A percentile compares a stretch with the other conserved stretches of the same genome.
Conservation (phyloP, 2,329 filamentous ascomycete species). For the Drechslerella stenobrocha region DNA sequence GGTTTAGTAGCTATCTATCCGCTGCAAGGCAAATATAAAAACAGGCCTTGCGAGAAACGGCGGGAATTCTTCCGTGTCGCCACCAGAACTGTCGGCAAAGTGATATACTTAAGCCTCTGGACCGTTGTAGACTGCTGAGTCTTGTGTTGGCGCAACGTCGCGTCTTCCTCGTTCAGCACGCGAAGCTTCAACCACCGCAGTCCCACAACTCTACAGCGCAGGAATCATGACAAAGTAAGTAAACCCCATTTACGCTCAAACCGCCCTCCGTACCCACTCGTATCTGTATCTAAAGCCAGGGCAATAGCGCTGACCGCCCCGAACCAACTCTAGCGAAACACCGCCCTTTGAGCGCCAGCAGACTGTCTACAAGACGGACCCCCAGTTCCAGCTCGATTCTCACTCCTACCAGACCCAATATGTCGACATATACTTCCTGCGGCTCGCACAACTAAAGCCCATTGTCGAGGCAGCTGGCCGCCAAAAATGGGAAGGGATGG, state of each 20-base stretch:
- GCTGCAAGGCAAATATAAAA: too few species aligned
- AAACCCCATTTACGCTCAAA: not conserved
- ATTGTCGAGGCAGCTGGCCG: conserved; percentile 73
- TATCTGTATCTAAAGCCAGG: not conserved
- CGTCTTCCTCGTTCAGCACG: too few species aligned
- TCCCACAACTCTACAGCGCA: not conserved
- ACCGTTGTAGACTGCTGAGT: too few species aligned
- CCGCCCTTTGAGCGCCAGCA: conserved; percentile 33
- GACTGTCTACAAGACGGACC: conserved; percentile 46
- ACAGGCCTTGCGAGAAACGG: too few species aligned
- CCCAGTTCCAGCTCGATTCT: conserved; percentile 55
- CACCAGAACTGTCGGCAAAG: too few species aligned
- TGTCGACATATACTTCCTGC: conserved; percentile 95
- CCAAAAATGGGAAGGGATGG: conserved; percentile 75
- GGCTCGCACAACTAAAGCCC: conserved; percentile 83
- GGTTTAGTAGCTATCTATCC: too few species aligned
- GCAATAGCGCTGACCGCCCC: not conserved
- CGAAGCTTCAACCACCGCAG: too few species aligned
- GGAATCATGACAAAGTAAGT: conserved; percentile 34
- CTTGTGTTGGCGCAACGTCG: too few species aligned
- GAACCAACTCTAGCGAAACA: conserved; percentile 16
- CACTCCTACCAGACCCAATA: conserved; percentile 91
- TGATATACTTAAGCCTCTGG: too few species aligned
- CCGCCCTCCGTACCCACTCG: not conserved
- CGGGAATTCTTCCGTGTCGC: too few species aligned